Evolutionary conservation across 345 rosid genomes (phyloP).

Genomic region (Raphanus sativus): DNA sequence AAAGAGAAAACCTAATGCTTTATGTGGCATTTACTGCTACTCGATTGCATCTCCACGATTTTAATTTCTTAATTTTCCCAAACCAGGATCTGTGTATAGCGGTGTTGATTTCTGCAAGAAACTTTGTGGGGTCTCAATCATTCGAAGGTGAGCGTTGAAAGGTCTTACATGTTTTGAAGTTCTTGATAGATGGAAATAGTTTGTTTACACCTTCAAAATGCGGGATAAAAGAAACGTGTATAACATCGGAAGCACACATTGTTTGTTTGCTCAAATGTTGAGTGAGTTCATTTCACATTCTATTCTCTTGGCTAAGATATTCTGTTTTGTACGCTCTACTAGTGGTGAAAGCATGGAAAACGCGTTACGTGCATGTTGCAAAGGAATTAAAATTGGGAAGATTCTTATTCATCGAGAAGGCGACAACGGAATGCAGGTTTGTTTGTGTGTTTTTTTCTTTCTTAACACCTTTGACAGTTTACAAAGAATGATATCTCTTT

Average conservation of each 20-base stretch:
- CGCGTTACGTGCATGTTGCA: slow-evolving; percentile 94
- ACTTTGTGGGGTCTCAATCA: slow-evolving; percentile 92
- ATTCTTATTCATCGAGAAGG: slow-evolving; percentile 95
- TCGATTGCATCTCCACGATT: neutral
- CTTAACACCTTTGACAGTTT: neutral
- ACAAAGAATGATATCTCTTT: neutral
- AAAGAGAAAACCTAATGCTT: neutral
- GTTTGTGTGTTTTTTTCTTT: neutral
- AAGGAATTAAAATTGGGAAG: slow-evolving; percentile 98
- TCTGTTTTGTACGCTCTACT: slow-evolving; percentile 23
- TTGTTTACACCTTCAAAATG: neutral
- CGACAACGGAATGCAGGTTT: slow-evolving; percentile 94
- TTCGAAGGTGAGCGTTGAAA: slow-evolving; percentile 80
- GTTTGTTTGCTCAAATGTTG: slow-evolving; percentile 6
- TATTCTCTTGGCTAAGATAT: slow-evolving; percentile 16
- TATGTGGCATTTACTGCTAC: neutral
- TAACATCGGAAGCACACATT: slow-evolving; percentile 17
- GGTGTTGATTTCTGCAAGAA: slow-evolving; percentile 99
- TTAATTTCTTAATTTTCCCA: slow-evolving; percentile 18
- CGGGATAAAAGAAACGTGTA: slow-evolving; percentile 2
- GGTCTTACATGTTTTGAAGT: slow-evolving; percentile 30
- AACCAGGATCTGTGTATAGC: slow-evolving; percentile 72
- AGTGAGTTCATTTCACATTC: neutral
- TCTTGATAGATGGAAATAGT: slow-evolving; percentile 2
- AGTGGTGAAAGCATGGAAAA: slow-evolving; percentile 99